Evolutionary conservation across 2,329 filamentous ascomycete species (phyloP), one percentile per base, ranked within the genome.

Genomic region (Arthrobotrys iridis): DNA sequence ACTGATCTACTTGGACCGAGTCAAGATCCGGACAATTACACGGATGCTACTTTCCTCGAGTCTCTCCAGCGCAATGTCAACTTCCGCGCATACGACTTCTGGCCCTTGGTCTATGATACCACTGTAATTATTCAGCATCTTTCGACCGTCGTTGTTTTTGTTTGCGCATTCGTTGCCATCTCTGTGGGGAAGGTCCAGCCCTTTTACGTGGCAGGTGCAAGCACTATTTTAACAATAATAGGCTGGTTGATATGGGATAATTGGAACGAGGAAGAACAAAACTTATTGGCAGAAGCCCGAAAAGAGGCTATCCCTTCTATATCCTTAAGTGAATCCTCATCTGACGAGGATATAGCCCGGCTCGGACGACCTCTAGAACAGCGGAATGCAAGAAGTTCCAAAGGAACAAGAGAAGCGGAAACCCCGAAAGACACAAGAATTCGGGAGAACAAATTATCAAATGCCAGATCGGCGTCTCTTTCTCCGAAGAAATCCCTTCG

Each of bases 61-160:
- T 93, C 96, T 79, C 88, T 99, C 15, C 94, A 99, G 82, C 89
- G 93, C 52, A 99, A 99, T 82, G 94, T 94, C 3, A 90, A 93
- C 41, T 87, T 98, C 60, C 91, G 95, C 78, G 94, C 94, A 0
- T 99, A 99, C 82, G 93, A 98, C 80, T 99, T 99, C 83, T 99
- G 95, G 94, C 93, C 93, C 6, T 86, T 99, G 33, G 93, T 98
- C 58, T 92, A 93, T 68, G 94, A 98, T 82, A 94, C 92, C 11
- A 97, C 94, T 2, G 93, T 98, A 72, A 97, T 99, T 78, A 91
- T 98, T 15, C 95, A 99, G 82, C 95, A 99, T 82, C 91, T 98
- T 55, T 96, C 93, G 82, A 96, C 93, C 5, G 93, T 98, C 75
- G 91, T 91, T 63, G 94, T 99, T 67, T 99, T 98, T 81, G 88